Percentiles rank a stretch among this genome's conserved stretches.
Conservation (phyloP, 495 filamentous ascomycete species). For the Penicillium angulare region DNA sequence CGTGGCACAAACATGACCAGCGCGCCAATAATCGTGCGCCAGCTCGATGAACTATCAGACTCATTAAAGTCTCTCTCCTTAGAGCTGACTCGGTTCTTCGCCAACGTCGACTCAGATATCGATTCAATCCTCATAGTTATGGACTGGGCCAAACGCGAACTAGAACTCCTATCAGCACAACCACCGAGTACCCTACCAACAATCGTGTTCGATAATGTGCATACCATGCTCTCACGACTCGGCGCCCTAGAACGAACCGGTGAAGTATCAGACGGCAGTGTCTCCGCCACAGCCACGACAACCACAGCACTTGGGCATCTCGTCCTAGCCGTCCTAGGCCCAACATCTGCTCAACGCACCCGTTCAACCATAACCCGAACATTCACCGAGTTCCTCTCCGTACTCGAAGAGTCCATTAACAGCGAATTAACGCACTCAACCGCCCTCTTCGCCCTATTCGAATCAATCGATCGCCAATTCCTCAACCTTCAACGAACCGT, state of each 20-base stretch:
- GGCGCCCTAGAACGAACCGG: slow-evolving; percentile 61
- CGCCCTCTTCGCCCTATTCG: slow-evolving; percentile 77
- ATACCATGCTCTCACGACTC: slow-evolving; percentile 65
- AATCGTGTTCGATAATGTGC: slow-evolving; percentile 72
- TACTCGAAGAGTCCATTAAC: slow-evolving; percentile 84
- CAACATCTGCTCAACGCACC: slow-evolving; percentile 74
- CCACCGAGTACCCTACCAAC: slow-evolving; percentile 58
- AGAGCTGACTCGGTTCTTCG: slow-evolving; percentile 84
- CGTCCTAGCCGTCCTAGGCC: slow-evolving; percentile 72
- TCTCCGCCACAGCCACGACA: slow-evolving; percentile 31
- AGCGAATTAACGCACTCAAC: slow-evolving; percentile 75
- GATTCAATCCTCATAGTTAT: slow-evolving; percentile 89
- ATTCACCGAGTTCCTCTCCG: slow-evolving; percentile 82
- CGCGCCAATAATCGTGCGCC: slow-evolving; percentile 76
- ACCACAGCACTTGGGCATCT: slow-evolving; percentile 66
- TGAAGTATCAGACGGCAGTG: slow-evolving; percentile 41
- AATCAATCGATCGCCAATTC: slow-evolving; percentile 84
- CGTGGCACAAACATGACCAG: slow-evolving; percentile 87
- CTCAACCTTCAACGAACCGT: slow-evolving; percentile 84
- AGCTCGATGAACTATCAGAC: slow-evolving; percentile 79
- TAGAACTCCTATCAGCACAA: slow-evolving; percentile 53
- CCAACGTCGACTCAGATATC: slow-evolving; percentile 87
- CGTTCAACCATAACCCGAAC: slow-evolving; percentile 75
- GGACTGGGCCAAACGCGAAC: slow-evolving; percentile 89
- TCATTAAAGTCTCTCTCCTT: slow-evolving; percentile 76